Base-by-base conservation (phyloP, 2,329 filamentous ascomycete genomes). In the Alternaria angustiovoidea region DNA sequence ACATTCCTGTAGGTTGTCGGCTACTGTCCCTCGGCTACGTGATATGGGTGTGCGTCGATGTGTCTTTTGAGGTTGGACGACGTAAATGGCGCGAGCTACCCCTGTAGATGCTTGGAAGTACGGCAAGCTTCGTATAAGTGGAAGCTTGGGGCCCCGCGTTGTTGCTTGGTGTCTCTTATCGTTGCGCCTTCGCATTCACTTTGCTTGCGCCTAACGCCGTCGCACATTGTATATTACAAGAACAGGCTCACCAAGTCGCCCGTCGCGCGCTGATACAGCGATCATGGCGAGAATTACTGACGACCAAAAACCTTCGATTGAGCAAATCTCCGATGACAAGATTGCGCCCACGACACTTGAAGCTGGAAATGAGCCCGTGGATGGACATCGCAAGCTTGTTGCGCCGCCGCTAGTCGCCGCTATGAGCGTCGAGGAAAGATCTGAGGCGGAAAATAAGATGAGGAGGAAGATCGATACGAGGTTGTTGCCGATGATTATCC, bases 391-490 rank as follows among this genome's bases (percentile, higher is more conserved):
- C 16, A 77, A 74, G 53, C 57, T 77, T 18, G 62, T 75, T 51
- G 63, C 69, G 5, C 78, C 77, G 18, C 71, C 74, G 20, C 67
- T 79, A 3, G 72, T 80, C 16, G 74, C 69, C 8, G 72, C 81
- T 47, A 78, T 88, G 69, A 81, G 82, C 2, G 78, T 80, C 1
- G 85, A 84, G 41, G 83, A 87, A 60, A 85, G 88, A 12, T 71
- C 73, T 0, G 71, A 73, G 14, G 80, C 86, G 1, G 89, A 92
- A 73, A 81, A 78, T 59, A 83, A 81, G 36, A 79, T 94, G 68
- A 85, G 88, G 75, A 85, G 88, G 67, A 93, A 92, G 79, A 88
- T 93, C 55, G 91, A 93, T 72, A 68, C 84, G 20, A 84, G 90
- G 52, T 61, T 93, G 75, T 81, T 92, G 68, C 89, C 89, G 0